Evolutionary conservation across 345 rosid genomes (phyloP), one percentile per base, ranked within the genome.

Genomic region (Euclidium syriacum): DNA sequence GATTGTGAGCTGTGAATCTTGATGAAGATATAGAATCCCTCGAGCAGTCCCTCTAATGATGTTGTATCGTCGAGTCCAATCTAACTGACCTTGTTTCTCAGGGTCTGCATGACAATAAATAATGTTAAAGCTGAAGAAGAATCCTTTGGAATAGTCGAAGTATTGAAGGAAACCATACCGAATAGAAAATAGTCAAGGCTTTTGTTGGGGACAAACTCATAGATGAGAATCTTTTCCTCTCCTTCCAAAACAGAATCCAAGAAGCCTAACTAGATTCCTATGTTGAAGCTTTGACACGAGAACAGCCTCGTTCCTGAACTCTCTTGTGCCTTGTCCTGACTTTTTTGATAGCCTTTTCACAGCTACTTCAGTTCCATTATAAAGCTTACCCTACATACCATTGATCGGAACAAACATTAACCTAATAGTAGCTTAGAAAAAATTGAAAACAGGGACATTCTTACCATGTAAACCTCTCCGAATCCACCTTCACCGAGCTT

Each of bases 401-500:
- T 14, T n/a, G 1, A 4, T 2, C 16, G 7, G 12, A 7, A 42
- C 25, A 10, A 19, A 8, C 6, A 4, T 10, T 11, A 39, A 39
- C 14, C 17, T 39, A 10, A 39, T 11, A 15, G 16, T 39, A 36
- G 17, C 14, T n/a, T 4, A 39, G 14, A 6, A 7, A 39, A 4
- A 39, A 3, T 12, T 12, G 43, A 12, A 11, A 4, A 15, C 6
- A n/a, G 17, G 14, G 17, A 7, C 4, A 17, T 19, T 6, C 7
- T 17, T 66, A 80, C 85, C 81, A 67, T 73, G 73, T 73, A 82
- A 61, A 85, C 87, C 15, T 41, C 79, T 12, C 87, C 80, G 38
- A 81, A 81, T 42, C 87, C 90, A n/a, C 90, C 90, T 56, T 48
- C 72, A n/a, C 90, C 90, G 19, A 82, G 64, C 55, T 72, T 76